Evolutionary conservation across 495 filamentous ascomycete species (phyloP), one percentile per base, ranked within the genome.

Genomic region (Talaromyces ruber): DNA sequence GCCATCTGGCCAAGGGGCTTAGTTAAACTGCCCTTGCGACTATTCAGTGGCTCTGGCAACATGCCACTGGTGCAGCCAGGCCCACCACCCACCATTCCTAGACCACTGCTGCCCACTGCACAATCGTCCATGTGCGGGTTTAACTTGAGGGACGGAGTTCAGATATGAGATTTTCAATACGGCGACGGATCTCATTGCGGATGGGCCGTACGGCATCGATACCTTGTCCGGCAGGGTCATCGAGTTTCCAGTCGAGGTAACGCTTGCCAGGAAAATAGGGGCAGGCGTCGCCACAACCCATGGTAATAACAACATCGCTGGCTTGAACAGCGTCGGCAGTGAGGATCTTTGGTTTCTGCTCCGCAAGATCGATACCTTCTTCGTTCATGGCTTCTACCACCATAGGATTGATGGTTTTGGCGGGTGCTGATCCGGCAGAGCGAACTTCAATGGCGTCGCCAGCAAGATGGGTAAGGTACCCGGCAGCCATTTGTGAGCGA

Each of bases 401-500:
- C 30, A 39, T 61, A 16, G 67, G 64, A 47, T 71, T 71, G 63
- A 68, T 64, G 29, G 69, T 70, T 57, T 67, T 58, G 65, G 58
- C 66, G 34, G 68, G 68, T 47, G 66, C 68, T 26, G 68, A 70
- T 45, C 68, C 68, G 47, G 68, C 68, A 26, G 68, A 70, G 61
- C 68, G 66, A 14, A 70, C 68, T 65, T 70, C 64, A 52, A 70
- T 62, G 45, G 63, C 47, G 63, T 68, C 64, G 26, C 67, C 67
- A 3, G 69, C 67, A 21, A 71, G 67, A 45, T 67, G 62, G 21
- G 28, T 50, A 8, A 71, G 66, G 61, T 64, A 71, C 32, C 60
- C 69, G 12, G 69, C 69, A 14, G 69, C 69, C 64, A 71, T 71
- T 64, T 71, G 69, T 0, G 69, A 71, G 50, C 69, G 69, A n/a